Evolutionary conservation across 441 rosid species (phyloP).

Genomic region (Euphorbia celastroides): DNA sequence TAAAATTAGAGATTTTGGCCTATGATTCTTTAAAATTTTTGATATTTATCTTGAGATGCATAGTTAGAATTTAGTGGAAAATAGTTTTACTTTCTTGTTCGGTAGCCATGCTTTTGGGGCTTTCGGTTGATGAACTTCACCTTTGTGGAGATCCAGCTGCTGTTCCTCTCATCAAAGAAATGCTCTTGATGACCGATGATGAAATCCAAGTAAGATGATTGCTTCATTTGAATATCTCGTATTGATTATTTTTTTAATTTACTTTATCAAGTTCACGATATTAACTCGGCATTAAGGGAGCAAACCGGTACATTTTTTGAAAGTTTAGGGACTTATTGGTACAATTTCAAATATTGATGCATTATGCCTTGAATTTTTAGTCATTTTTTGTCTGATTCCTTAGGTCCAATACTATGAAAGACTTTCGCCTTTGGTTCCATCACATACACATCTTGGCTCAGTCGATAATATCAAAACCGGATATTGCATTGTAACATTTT

Average conservation of each 20-base stretch:
- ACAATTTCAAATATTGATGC: too few species aligned
- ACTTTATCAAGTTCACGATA: constrained; percentile 9
- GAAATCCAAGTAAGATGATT: constrained; percentile 50
- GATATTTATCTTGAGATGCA: neutral
- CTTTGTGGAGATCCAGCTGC: constrained; percentile 94
- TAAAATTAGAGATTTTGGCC: neutral
- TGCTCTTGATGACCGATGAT: constrained; percentile 75
- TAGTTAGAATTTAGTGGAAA: neutral
- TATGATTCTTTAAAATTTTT: too few species aligned
- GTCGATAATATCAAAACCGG: constrained; percentile 60
- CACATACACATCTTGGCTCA: constrained; percentile 54
- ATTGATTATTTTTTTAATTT: neutral
- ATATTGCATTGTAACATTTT: constrained; percentile 84
- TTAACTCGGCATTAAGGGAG: too few species aligned
- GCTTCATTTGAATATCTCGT: neutral
- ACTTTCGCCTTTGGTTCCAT: constrained; percentile 77
- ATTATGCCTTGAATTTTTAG: too few species aligned
- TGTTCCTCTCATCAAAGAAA: constrained; percentile 73
- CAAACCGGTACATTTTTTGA: too few species aligned
- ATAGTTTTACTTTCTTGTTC: constrained; percentile 1
- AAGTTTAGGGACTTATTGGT: too few species aligned
- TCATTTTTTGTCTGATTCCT: too few species aligned
- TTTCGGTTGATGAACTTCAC: constrained; percentile 82
- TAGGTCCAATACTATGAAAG: constrained; percentile 71
- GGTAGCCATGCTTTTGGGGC: constrained; percentile 64